A percentile compares a stretch with the other conserved stretches of the same genome.
Evolutionary conservation across 306 rosid species (phyloP).

Genomic region (Dalbergia cochinchinensis): DNA sequence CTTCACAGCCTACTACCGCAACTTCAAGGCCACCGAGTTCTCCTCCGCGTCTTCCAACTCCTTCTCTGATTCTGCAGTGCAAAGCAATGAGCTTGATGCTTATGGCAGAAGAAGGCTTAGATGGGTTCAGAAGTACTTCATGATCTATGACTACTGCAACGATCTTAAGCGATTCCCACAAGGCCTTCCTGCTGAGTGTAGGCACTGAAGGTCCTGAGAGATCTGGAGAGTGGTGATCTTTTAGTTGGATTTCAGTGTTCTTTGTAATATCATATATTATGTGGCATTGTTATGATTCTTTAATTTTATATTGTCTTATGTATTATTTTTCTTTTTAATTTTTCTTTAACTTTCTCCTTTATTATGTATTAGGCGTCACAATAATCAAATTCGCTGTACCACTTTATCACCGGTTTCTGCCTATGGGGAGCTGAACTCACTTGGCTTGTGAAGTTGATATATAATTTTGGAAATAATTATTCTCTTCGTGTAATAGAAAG

Average conservation of each 20-base stretch:
- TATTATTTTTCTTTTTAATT: background rate
- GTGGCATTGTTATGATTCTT: conserved; percentile 31
- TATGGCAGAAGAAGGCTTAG: conserved; percentile 73
- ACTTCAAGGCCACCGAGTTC: conserved; percentile 60
- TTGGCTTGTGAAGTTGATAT: background rate
- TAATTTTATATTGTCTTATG: conserved; percentile 20
- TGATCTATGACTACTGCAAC: conserved; percentile 84
- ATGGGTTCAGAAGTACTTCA: conserved; percentile 90
- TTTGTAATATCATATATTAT: conserved; percentile 35
- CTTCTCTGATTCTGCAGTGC: conserved; percentile 52
- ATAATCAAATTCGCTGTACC: conserved; percentile 42
- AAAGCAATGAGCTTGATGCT: conserved; percentile 73
- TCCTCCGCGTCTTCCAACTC: conserved; percentile 49
- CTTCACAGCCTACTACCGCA: conserved; percentile 82
- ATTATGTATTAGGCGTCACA: conserved; percentile 6
- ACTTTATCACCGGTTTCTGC: conserved; percentile 9
- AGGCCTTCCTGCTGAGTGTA: conserved; percentile 77
- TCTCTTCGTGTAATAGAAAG: no score
- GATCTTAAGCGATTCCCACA: conserved; percentile 80
- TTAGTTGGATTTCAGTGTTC: background rate
- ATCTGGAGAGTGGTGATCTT: background rate
- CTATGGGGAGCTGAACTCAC: no score
- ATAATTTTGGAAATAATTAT: conserved; percentile 2
- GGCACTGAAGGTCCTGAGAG: conserved; percentile 43
- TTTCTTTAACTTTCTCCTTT: background rate